A percentile compares a stretch with the other conserved stretches of the same genome.
Evolutionary conservation across 1,284 basidiomycete genomes (phyloP).

Genomic region (Neolentinus lepideus): DNA sequence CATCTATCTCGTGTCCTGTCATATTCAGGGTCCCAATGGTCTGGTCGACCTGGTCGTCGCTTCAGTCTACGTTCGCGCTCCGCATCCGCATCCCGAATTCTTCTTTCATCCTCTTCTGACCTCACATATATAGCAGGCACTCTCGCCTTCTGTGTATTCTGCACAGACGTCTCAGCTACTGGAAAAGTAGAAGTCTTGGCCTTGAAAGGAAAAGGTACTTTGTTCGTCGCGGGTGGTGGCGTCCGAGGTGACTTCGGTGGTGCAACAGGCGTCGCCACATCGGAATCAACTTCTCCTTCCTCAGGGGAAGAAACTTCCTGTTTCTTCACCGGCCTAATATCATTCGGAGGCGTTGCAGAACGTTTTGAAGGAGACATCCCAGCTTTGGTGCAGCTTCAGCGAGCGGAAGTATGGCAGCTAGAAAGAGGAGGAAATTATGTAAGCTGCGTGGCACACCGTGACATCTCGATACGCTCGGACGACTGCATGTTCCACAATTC

Average conservation of each 20-base stretch:
- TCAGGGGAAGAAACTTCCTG: conserved; percentile 57
- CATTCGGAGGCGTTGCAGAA: conserved; percentile 40
- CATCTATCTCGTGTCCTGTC: background rate
- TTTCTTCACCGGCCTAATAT: conserved; percentile 46
- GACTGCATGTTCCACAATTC: too few species aligned
- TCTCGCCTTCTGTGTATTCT: conserved; percentile 14
- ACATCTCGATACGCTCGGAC: too few species aligned
- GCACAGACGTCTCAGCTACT: conserved; percentile 6
- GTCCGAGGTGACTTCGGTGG: conserved; percentile 15
- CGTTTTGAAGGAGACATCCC: background rate
- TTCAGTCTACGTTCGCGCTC: conserved; percentile 13
- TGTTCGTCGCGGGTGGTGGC: conserved; percentile 19
- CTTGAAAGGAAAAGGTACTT: conserved; percentile 71
- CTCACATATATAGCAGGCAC: conserved; percentile 33
- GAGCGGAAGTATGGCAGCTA: too few species aligned
- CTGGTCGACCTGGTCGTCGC: conserved; percentile 11
- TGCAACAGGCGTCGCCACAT: conserved; percentile 15
- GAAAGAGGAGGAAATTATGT: too few species aligned
- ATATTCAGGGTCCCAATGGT: conserved; percentile 20
- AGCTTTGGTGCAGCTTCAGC: too few species aligned
- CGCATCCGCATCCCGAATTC: conserved; percentile 26
- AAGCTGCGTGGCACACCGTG: too few species aligned
- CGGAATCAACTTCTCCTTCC: conserved; percentile 68
- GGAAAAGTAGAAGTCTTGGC: conserved; percentile 28
- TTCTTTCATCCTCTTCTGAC: conserved; percentile 34